These are phyloP conservation scores for Penicillium canariense DNA, from an alignment of 495 filamentous ascomycete species.

Conservation along the genomic window DNA sequence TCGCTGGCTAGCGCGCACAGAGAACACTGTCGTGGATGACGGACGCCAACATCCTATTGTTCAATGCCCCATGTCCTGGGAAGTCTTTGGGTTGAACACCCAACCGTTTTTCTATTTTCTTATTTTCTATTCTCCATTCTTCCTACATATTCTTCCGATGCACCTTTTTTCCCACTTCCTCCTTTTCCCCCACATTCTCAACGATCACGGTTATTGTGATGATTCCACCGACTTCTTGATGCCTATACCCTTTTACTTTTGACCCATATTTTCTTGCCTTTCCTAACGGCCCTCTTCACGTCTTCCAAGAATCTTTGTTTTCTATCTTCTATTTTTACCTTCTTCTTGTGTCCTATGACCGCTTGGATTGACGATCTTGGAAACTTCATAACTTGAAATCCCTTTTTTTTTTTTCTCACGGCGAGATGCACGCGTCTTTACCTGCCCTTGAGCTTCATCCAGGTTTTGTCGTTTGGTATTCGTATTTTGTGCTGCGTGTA, in stretches of 20 bases:
- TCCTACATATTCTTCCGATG: constrained; percentile 21
- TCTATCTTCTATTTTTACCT: constrained; percentile 1
- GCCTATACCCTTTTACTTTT: constrained; percentile 29
- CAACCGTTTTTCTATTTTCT: not conserved
- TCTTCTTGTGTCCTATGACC: constrained; percentile 3
- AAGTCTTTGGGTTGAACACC: not conserved
- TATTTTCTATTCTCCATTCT: constrained; percentile 3
- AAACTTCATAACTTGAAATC: not conserved
- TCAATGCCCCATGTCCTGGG: constrained; percentile 2
- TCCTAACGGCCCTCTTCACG: constrained; percentile 8
- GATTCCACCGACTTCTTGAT: constrained; percentile 28
- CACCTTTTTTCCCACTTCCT: too few species aligned
- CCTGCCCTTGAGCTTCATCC: not conserved
- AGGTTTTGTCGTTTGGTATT: not conserved
- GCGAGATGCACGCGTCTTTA: not conserved
- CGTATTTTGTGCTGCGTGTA: not conserved
- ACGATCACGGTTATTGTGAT: constrained; percentile 22
- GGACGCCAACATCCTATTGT: not conserved
- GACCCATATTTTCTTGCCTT: constrained; percentile 6
- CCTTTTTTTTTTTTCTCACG: not conserved
- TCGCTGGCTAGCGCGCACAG: not conserved
- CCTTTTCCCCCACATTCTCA: constrained; percentile 2
- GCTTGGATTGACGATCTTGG: constrained; percentile 15
- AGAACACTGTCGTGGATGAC: not conserved
- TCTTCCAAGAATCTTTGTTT: constrained; percentile 16